Base-by-base conservation (phyloP, 176 grass and related monocot species). In the Ensete ventricosum region DNA sequence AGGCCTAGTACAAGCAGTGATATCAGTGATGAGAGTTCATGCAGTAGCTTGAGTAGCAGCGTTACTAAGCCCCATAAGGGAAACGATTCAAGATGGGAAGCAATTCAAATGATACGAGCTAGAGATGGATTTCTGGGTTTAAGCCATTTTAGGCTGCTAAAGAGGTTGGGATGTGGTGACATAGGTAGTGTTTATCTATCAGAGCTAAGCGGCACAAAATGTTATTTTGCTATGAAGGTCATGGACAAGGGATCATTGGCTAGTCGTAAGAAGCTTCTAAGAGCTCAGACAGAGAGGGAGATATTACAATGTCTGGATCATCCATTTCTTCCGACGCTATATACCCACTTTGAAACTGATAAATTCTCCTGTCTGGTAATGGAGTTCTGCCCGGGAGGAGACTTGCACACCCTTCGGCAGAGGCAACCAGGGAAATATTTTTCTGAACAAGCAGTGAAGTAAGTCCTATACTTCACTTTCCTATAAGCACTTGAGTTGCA, bases 351-450 rank as follows among this genome's bases (percentile, higher is more conserved):
- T 63, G 87, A 85, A 63, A 89, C 87, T 1, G 83, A 85, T 58
- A 89, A 89, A 49, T 89, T 89, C 69, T 89, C 87, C 11, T 89
- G 87, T 71, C 65, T 89, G 52, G 87, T 89, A 9, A 89, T 89
- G 87, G 87, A 89, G 69, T 89, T 83, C 77, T 89, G 87, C 73
- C 87, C 83, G 8, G 87, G 87, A 8, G 87, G 87, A 75, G 87
- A 85, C 48, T 78, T 89, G 64, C 87, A 89, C 50, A 81, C 80
- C 26, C 87, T 89, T 83, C 76, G 87, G 9, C 87, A 89, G 63
- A 89, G 69, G 79, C 87, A 89, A 50, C 83, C 87, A 27, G 83
- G 80, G 66, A 89, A 89, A 75, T 73, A 83, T 71, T 89, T 89
- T 83, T 52, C 77, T 2, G 87, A 89, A 78, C 87, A 85, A 83